A percentile compares a stretch with the other conserved stretches of the same genome.
Evolutionary conservation across 805 yeast genomes (phyloP).

Genomic region (Barnettozyma populi): DNA sequence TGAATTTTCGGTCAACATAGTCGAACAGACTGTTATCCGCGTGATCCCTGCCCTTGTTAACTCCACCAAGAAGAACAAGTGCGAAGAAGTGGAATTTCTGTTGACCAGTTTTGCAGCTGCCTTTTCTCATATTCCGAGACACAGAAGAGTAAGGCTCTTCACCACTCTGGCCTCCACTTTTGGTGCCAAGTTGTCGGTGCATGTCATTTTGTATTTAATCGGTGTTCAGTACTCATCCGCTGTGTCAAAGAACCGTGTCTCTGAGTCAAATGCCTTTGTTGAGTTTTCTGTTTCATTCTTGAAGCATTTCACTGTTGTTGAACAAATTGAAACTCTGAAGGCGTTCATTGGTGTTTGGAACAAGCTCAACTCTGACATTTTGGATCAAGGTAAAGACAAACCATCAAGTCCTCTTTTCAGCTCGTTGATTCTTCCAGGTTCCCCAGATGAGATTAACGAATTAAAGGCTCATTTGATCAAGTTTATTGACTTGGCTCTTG

Average conservation of each 20-base stretch:
- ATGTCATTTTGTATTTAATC: conserved; percentile 67
- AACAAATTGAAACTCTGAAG: conserved; percentile 54
- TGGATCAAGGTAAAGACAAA: conserved; percentile 22
- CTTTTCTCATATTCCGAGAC: conserved; percentile 92
- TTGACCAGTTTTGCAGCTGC: conserved; percentile 91
- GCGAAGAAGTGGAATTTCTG: conserved; percentile 74
- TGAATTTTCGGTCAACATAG: conserved; percentile 87
- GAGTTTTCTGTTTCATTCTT: conserved; percentile 72
- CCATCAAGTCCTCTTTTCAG: conserved; percentile 57
- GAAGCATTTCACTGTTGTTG: conserved; percentile 59
- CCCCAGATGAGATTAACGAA: conserved; percentile 40
- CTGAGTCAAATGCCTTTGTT: conserved; percentile 60
- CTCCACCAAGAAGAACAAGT: conserved; percentile 34
- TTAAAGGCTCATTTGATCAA: conserved; percentile 48
- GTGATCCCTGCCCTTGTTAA: conserved; percentile 87
- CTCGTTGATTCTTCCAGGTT: conserved; percentile 47
- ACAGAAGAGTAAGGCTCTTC: conserved; percentile 83
- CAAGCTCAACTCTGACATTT: conserved; percentile 32
- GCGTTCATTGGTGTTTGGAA: conserved; percentile 49
- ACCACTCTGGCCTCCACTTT: conserved; percentile 72
- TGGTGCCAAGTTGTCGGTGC: conserved; percentile 61
- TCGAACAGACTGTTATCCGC: conserved; percentile 82
- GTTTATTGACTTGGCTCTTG: conserved; percentile 43
- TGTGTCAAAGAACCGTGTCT: conserved; percentile 47
- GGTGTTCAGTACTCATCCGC: conserved; percentile 70